Evolutionary conservation across 257 asterid genomes (phyloP).

Genomic region (Anisodus tanguticus): DNA sequence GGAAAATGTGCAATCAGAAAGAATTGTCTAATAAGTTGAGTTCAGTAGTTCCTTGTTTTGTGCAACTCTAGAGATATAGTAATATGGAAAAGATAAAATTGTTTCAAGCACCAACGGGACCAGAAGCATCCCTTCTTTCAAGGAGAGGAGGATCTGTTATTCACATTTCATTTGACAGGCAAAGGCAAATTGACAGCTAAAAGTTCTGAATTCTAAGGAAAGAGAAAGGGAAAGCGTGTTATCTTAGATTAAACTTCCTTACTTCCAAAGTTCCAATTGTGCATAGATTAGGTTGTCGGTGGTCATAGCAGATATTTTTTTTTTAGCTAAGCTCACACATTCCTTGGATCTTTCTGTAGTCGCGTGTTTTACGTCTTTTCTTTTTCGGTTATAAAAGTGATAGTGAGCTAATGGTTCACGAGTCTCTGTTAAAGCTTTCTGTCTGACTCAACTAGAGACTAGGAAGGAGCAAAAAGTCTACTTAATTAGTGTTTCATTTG

Average conservation of each 20-base stretch:
- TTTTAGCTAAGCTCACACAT: slow-evolving; percentile 26
- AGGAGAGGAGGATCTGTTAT: not conserved
- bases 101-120: not conserved
- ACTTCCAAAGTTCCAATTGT: slow-evolving; percentile 16
- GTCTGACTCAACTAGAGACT: slow-evolving; percentile 4
- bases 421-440: not conserved
- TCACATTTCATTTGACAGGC: not conserved
- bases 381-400: slow-evolving; percentile 15
- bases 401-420: slow-evolving; percentile 11
- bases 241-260: not conserved
- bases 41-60: slow-evolving; percentile 1
- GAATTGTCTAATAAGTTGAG: slow-evolving; percentile 17
- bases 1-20: not conserved
- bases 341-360: slow-evolving; percentile 25
- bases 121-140: not conserved
- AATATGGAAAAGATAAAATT: not conserved
- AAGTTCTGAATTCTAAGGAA: not conserved
- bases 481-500: not conserved
- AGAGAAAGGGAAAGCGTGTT: not conserved
- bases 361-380: not conserved
- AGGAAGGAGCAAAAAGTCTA: not conserved
- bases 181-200: not conserved
- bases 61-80: not conserved
- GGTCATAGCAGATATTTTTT: not conserved
- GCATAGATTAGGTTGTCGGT: slow-evolving; percentile 13